These are phyloP conservation scores for Quercus rubra DNA, from an alignment of 306 rosid species.

Conservation along the genomic window DNA sequence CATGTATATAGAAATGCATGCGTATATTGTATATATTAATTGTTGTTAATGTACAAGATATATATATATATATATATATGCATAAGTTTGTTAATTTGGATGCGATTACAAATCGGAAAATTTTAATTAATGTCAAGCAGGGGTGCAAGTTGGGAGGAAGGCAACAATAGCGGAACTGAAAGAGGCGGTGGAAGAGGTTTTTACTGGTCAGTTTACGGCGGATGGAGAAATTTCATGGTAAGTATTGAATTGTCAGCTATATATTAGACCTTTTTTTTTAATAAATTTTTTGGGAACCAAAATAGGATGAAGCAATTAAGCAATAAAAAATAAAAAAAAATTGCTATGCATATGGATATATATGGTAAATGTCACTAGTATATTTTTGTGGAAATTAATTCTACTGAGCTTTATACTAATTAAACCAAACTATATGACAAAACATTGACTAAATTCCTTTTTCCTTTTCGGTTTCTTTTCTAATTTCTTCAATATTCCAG, in stretches of 20 bases:
- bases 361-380: no score
- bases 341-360: no score
- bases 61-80: background rate
- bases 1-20: background rate
- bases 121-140: conserved; percentile 10
- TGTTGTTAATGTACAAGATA: background rate
- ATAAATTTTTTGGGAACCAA: no score
- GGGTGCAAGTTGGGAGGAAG: conserved; percentile 28
- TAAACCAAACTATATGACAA: no score
- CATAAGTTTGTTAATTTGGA: background rate
- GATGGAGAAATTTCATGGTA: conserved; percentile 44
- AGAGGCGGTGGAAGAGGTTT: conserved; percentile 47
- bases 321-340: no score
- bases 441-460: no score
- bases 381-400: no score
- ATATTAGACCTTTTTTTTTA: background rate
- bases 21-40: no score
- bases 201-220: conserved; percentile 15
- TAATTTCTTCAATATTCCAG: background rate
- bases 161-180: conserved; percentile 46
- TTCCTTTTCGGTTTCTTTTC: no score
- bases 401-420: no score
- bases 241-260: background rate
- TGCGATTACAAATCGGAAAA: background rate
- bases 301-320: no score